A percentile compares a stretch with the other conserved stretches of the same genome.
These are phyloP conservation scores for Tetrapisispora namnaoensis DNA, from an alignment of 805 yeast species.

Conservation along the genomic window DNA sequence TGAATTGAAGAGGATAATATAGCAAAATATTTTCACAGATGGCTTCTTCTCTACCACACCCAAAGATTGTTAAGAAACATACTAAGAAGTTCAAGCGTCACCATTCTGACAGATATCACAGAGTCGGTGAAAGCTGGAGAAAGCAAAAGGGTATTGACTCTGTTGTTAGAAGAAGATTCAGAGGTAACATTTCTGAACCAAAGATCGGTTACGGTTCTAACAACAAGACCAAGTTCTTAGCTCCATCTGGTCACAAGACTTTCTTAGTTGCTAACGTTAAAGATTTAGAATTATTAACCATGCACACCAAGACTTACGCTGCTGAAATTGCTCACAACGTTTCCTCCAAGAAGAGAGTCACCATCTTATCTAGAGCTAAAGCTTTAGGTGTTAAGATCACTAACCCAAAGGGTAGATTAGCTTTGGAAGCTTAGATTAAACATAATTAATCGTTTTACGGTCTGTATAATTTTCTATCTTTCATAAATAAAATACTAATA, in stretches of 20 bases:
- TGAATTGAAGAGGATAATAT: background rate
- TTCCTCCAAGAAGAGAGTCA: constrained; percentile 97
- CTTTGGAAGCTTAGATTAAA: constrained; percentile 79
- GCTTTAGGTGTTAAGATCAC: constrained; percentile 97
- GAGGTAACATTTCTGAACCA: constrained; percentile 99
- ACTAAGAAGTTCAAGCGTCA: constrained; percentile 98
- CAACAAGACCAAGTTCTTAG: constrained; percentile 94
- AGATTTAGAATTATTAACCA: constrained; percentile 89
- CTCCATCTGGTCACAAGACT: constrained; percentile 97
- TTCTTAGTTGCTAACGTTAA: constrained; percentile 85
- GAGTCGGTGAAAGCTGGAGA: constrained; percentile 99
- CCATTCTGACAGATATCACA: constrained; percentile 98
- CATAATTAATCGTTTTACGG: constrained; percentile 3
- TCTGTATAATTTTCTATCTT: constrained; percentile 6
- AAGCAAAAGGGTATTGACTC: constrained; percentile 99
- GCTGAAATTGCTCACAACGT: constrained; percentile 99
- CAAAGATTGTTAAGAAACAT: constrained; percentile 99
- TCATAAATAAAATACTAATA: constrained; percentile 3
- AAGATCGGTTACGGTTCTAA: constrained; percentile 99
- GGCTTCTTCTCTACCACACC: constrained; percentile 98
- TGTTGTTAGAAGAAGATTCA: constrained; percentile 99
- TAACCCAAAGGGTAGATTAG: constrained; percentile 97
- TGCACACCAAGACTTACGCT: constrained; percentile 98
- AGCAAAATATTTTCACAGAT: constrained; percentile 32
- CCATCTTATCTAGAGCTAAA: constrained; percentile 92